Evolutionary conservation across 2,329 filamentous ascomycete species (phyloP).

Genomic region (Alternaria solani): DNA sequence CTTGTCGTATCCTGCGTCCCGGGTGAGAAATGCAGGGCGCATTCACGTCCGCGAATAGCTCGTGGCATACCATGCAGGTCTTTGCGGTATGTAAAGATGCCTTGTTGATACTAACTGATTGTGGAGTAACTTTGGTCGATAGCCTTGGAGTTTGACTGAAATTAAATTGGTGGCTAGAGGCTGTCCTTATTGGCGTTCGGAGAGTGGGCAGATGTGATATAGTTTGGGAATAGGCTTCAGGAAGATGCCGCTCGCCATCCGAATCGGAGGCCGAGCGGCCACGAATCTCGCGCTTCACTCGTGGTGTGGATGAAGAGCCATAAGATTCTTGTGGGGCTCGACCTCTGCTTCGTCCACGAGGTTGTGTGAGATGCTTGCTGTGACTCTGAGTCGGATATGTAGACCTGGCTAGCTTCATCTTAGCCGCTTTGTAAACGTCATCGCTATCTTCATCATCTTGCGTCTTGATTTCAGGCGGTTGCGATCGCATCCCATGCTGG

Average conservation of each 20-base stretch:
- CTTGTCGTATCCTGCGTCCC: slow-evolving; percentile 9
- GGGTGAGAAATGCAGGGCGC: slow-evolving; percentile 29
- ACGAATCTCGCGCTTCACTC: slow-evolving; percentile 21
- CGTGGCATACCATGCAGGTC: slow-evolving; percentile 25
- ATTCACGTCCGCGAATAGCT: slow-evolving; percentile 12
- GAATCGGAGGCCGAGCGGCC: slow-evolving; percentile 13
- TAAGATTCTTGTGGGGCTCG: background rate
- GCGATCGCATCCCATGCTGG: slow-evolving; percentile 11
- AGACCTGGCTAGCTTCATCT: background rate
- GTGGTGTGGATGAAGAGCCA: slow-evolving; percentile 12
- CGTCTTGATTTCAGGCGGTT: background rate
- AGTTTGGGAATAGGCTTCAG: slow-evolving; percentile 13
- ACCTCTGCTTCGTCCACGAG: background rate
- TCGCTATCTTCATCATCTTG: slow-evolving; percentile 14
- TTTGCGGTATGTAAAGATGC: background rate
- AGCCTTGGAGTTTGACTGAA: background rate
- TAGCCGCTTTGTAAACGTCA: slow-evolving; percentile 18
- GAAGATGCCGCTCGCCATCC: slow-evolving; percentile 19
- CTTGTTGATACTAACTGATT: background rate
- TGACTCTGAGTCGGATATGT: background rate
- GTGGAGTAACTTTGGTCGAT: background rate
- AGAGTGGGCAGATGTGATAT: background rate
- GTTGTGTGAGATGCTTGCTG: background rate
- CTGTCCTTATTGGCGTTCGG: background rate
- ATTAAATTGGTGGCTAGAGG: background rate